Evolutionary conservation across 768 basidiomycete genomes (phyloP), one percentile per base, ranked within the genome.

Genomic region (Zangia roseola): DNA sequence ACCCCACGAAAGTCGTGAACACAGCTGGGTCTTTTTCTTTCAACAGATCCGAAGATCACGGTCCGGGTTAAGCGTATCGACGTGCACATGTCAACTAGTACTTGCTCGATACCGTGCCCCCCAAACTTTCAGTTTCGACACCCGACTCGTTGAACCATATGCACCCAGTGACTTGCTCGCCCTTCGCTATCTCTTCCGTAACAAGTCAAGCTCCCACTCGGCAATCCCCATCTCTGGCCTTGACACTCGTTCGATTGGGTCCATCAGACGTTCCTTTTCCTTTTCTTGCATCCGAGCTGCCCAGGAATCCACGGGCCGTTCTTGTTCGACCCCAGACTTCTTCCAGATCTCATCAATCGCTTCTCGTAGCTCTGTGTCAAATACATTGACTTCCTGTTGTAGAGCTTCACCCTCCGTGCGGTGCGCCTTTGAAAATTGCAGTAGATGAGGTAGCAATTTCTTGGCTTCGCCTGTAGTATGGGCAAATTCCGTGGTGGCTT

Each of bases 391-490:
- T 37, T 83, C 79, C 5, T 69, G 58, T 63, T 95, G 91, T 49
- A 97, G 69, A 2, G 68, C 71, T 31, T 63, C 55, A 0, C 86
- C 93, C 52, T 89, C 86, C n/a, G 70, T 67, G 2, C 80, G 75
- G 61, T 94, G 91, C 33, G 79, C 80, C 5, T 74, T 51, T 0
- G 85, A 82, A 48, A 90, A 80, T 50, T 86, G 80, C 42, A 87
- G 68, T 20, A 97, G 72, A 62, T 93, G 88, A 4, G 91, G 90
- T 10, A 95, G 69, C 20, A 97, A 68, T 38, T 74, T 74, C 17
- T 73, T 70, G 2, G 78, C 77, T 57, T 94, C 93, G 41, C 71
- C 93, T 94, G 47, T 23, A 40, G 26, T 58, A 39, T 12, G 19
- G 24, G 50, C 38, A 46, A 19, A 17, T 12, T 24, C 43, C 9